phyloP scores from a whole-genome alignment of 108 stramenopile genomes.

The Phaeodactylum tricornutum region DNA sequence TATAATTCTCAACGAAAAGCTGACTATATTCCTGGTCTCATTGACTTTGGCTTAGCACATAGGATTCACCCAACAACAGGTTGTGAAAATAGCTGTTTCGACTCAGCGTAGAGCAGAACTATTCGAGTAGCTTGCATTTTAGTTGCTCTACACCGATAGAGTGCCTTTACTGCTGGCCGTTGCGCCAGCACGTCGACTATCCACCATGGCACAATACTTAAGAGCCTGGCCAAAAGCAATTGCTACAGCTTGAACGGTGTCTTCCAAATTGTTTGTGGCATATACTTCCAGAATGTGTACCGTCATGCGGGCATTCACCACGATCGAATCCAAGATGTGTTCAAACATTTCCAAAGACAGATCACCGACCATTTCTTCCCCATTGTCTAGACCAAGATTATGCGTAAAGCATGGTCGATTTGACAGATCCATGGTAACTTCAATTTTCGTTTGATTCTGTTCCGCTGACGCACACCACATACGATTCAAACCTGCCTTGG shows the following conservation, averaged over 20 bases:
- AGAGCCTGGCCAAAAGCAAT: conserved; percentile 62
- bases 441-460: conserved; percentile 33
- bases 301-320: conserved; percentile 79
- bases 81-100: no score
- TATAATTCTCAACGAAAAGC: no score
- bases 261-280: conserved; percentile 15
- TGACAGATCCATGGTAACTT: conserved; percentile 77
- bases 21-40: no score
- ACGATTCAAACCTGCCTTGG: conserved; percentile 80
- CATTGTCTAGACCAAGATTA: conserved; percentile 32
- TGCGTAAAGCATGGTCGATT: conserved; percentile 74
- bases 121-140: no score
- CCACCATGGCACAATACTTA: conserved; percentile 63
- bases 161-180: conserved; percentile 84
- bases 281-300: conserved; percentile 73
- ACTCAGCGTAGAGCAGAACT: no score
- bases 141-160: conserved; percentile 50
- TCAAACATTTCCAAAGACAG: conserved; percentile 88
- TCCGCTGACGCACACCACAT: conserved; percentile 60
- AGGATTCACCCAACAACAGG: no score
- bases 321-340: conserved; percentile 85
- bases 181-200: conserved; percentile 61
- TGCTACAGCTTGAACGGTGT: conserved; percentile 46
- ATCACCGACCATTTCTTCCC: conserved; percentile 15
- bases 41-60: no score